Base-by-base conservation (phyloP, 75 land plant species). In the Picea sitchensis region DNA sequence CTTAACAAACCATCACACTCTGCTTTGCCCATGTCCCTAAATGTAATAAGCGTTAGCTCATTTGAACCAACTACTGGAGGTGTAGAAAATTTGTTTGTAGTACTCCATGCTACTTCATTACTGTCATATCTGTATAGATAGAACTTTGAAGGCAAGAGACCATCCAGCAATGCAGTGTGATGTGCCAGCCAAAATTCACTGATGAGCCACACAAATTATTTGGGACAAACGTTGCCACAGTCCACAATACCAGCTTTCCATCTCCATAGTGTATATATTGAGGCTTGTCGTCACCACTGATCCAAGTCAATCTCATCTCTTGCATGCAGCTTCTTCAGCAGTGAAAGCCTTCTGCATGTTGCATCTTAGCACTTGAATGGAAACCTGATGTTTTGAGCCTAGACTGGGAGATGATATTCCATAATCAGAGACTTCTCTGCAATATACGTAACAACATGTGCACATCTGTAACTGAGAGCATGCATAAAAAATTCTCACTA, bases 271-370 rank as follows among this genome's bases (percentile, higher is more conserved):
- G n/a, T 21, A 87, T 78, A 30, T 7, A 8, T 41, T 87, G 88
- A 20, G 88, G 75, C 30, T 30, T 26, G 23, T 38, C 47, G 36
- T 76, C 67, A 17, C 83, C 87, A 60, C 88, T 87, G 8, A 85
- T 65, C 88, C 87, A 87, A 44, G 88, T 87, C 78, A 87, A 58
- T 78, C 76, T 81, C 88, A 87, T 85, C 88, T 85, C n/a, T n/a
- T n/a, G n/a, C n/a, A n/a, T n/a, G n/a, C n/a, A n/a, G n/a, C n/a
- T n/a, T n/a, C n/a, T n/a, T n/a, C n/a, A n/a, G n/a, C n/a, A n/a
- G n/a, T n/a, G n/a, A n/a, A n/a, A n/a, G n/a, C n/a, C n/a, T n/a
- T n/a, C n/a, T n/a, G n/a, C n/a, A n/a, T n/a, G n/a, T n/a, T n/a
- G n/a, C n/a, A n/a, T n/a, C n/a, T n/a, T n/a, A n/a, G n/a, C n/a